Evolutionary conservation across 768 basidiomycete genomes (phyloP).

Genomic region (Kwoniella shandongensis): DNA sequence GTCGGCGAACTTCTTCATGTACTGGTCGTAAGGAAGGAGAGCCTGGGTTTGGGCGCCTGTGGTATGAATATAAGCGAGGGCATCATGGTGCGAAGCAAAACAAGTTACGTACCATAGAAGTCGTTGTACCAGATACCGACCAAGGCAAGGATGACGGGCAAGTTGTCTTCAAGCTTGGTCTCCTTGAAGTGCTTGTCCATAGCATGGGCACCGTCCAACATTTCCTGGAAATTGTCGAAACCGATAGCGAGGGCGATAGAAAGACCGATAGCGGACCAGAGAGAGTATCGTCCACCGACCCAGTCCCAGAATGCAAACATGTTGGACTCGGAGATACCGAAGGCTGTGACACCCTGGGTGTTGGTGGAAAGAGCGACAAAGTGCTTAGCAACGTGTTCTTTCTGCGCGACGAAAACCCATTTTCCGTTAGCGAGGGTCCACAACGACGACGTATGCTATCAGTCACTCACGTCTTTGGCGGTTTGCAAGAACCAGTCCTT

Average conservation of each 20-base stretch:
- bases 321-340: conserved; percentile 85
- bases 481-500: conserved; percentile 85
- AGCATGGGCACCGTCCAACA: conserved; percentile 88
- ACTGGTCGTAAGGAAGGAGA: conserved; percentile 96
- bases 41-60: conserved; percentile 88
- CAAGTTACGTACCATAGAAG: conserved; percentile 67
- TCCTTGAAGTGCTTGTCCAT: conserved; percentile 98
- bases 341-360: conserved; percentile 84
- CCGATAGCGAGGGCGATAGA: conserved; percentile 92
- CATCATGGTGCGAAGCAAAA: neutral
- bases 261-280: conserved; percentile 97
- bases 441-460: neutral
- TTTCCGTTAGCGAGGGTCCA: neutral
- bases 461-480: conserved; percentile 68
- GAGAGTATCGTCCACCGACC: conserved; percentile 97
- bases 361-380: conserved; percentile 98
- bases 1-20: conserved; percentile 98
- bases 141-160: conserved; percentile 85
- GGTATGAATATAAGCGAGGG: neutral
- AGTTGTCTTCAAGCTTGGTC: conserved; percentile 80
- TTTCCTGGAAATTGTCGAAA: conserved; percentile 85
- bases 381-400: conserved; percentile 93
- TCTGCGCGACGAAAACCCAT: conserved; percentile 47
- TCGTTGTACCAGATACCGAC: conserved; percentile 99
- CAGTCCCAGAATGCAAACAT: conserved; percentile 99